Evolutionary conservation across 2,329 filamentous ascomycete genomes (phyloP), one percentile per base, ranked within the genome.

Genomic region (Ramularia endophylla): DNA sequence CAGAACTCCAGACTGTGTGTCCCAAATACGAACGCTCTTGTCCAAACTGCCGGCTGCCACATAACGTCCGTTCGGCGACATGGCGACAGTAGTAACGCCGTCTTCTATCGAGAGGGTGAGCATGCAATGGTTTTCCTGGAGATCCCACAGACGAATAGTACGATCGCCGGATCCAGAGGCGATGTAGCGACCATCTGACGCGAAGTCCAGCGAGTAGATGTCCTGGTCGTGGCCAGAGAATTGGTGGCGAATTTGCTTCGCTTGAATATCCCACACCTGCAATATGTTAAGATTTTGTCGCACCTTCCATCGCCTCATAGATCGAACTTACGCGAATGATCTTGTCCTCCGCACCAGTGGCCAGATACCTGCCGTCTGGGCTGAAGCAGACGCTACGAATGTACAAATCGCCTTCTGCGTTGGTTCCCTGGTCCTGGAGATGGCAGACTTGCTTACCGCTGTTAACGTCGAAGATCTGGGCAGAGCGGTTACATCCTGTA

Each of bases 351-450:
- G 92, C 92, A 62, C 92, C 92, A 12, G 92, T 98, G 4, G 92
- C 92, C 25, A 98, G 77, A 57, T 87, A 95, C 59, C 85, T 84
- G 47, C 92, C 90, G 63, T 97, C 89, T 9, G 92, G 92, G 62
- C 90, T 97, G 74, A 98, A 98, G 74, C 92, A 98, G 40, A 98
- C 92, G 58, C 90, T 97, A 56, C 92, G 76, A 56, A 98, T 98
- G 66, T 97, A 98, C 22, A 98, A 73, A 66, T 98, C 92, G 19
- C 90, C 89, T 40, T 85, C 83, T 55, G 89, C 81, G 53, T 94
- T 87, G 33, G 88, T 86, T 33, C 76, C 83, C 55, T 90, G 85
- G 57, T 98, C 92, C 64, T 95, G 87, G 25, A 97, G 73, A 44
- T 92, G 83, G 53, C 87, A 92, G 39, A 97, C 81, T 64, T 90